Conservation (phyloP, 2,329 filamentous ascomycete species). For the Neofusicoccum cordaticola region DNA sequence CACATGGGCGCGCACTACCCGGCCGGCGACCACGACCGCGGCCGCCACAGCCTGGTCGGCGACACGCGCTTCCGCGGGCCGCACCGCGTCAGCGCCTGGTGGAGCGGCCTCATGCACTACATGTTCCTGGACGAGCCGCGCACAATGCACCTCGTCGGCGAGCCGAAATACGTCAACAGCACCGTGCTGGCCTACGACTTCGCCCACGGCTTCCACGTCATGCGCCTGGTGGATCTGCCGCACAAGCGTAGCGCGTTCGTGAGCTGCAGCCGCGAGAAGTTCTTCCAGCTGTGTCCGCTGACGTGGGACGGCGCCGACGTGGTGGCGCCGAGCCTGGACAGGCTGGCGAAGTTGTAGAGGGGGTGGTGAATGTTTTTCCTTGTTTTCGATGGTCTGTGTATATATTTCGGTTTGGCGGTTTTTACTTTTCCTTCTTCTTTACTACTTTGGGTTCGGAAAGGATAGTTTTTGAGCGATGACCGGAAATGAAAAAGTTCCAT, state of each 20-base stretch:
- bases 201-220: slow-evolving; percentile 68
- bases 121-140: slow-evolving; percentile 59
- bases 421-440: too few species aligned
- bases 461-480: too few species aligned
- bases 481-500: too few species aligned
- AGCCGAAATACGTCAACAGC: slow-evolving; percentile 69
- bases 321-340: not conserved
- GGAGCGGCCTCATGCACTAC: slow-evolving; percentile 57
- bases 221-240: slow-evolving; percentile 69
- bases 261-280: slow-evolving; percentile 62
- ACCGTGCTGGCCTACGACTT: slow-evolving; percentile 73
- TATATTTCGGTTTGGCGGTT: not conserved
- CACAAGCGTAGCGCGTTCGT: slow-evolving; percentile 70
- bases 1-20: slow-evolving; percentile 59
- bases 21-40: slow-evolving; percentile 56
- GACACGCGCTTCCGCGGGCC: slow-evolving; percentile 55
- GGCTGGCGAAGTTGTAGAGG: not conserved
- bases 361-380: not conserved
- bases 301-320: not conserved
- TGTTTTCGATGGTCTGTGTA: not conserved
- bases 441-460: too few species aligned
- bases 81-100: slow-evolving; percentile 58
- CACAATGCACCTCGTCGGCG: slow-evolving; percentile 58
- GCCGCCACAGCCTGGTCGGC: slow-evolving; percentile 59
- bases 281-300: slow-evolving; percentile 66